phyloP scores from a whole-genome alignment of 345 rosid species.

The Brassica juncea region DNA sequence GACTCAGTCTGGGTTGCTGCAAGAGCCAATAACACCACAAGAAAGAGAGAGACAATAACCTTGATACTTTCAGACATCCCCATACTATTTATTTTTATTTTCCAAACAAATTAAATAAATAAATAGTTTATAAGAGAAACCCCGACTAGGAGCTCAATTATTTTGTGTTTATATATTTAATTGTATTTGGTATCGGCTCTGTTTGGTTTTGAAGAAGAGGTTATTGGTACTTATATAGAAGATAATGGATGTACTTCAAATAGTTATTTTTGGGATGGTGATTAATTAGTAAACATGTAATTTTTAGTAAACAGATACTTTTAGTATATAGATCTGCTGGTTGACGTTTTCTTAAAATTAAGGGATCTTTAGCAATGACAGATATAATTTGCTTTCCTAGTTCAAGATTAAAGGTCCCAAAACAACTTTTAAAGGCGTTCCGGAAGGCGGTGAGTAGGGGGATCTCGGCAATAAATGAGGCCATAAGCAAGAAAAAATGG shows the following conservation, averaged over 20 bases:
- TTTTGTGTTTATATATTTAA: conserved; percentile 9
- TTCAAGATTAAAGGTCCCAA: not conserved
- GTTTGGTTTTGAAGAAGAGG: not conserved
- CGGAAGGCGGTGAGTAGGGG: no score
- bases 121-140: conserved; percentile 10
- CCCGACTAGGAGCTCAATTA: not conserved
- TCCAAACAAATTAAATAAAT: conserved; percentile 18
- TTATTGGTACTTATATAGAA: not conserved
- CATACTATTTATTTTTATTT: conserved; percentile 2
- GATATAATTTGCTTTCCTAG: not conserved
- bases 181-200: not conserved
- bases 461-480: no score
- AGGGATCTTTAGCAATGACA: not conserved
- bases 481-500: no score
- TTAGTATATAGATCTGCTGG: not conserved
- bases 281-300: not conserved
- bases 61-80: conserved; percentile 20
- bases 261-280: not conserved
- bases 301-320: not conserved
- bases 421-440: no score
- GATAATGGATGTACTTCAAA: not conserved
- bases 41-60: conserved; percentile 4
- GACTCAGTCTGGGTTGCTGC: not conserved
- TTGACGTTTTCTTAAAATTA: not conserved
- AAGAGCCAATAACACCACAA: conserved; percentile 3